Conservation (phyloP, 306 rosid genomes). For the Delonix regia region DNA sequence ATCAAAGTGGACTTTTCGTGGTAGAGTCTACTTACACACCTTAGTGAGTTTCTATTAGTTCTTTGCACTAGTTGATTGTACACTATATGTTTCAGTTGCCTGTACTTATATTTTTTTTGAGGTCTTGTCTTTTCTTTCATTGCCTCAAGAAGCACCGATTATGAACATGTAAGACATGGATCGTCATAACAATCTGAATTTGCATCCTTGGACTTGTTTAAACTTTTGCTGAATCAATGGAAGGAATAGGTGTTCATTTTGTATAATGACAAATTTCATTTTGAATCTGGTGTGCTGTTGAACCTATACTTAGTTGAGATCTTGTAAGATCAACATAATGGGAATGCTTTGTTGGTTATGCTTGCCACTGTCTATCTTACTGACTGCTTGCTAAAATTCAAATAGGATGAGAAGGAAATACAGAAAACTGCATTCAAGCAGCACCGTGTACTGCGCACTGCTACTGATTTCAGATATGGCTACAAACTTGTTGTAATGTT, state of each 20-base stretch:
- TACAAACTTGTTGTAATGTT: constrained; percentile 86
- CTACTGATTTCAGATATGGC: constrained; percentile 94
- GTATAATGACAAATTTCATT: not conserved
- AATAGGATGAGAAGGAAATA: constrained; percentile 94
- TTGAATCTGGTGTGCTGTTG: not conserved
- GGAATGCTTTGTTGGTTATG: constrained; percentile 5
- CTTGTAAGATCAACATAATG: not conserved
- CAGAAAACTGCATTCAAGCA: constrained; percentile 91
- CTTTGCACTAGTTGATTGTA: not conserved
- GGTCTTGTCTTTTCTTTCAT: not conserved
- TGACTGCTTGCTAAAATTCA: constrained; percentile 30
- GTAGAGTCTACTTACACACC: no score
- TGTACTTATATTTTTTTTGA: not conserved
- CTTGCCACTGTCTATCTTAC: constrained; percentile 13
- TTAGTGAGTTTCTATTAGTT: no score
- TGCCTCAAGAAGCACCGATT: not conserved
- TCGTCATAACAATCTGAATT: not conserved
- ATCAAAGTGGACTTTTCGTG: no score
- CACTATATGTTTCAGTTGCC: not conserved
- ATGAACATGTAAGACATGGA: not conserved
- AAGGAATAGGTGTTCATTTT: not conserved
- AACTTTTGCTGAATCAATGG: not conserved
- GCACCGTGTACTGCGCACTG: constrained; percentile 62
- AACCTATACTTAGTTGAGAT: not conserved
- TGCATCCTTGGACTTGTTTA: not conserved